A percentile compares a stretch with the other conserved stretches of the same genome.
phyloP scores from a whole-genome alignment of 2,329 filamentous ascomycete species.

The Penicillium crustosum region DNA sequence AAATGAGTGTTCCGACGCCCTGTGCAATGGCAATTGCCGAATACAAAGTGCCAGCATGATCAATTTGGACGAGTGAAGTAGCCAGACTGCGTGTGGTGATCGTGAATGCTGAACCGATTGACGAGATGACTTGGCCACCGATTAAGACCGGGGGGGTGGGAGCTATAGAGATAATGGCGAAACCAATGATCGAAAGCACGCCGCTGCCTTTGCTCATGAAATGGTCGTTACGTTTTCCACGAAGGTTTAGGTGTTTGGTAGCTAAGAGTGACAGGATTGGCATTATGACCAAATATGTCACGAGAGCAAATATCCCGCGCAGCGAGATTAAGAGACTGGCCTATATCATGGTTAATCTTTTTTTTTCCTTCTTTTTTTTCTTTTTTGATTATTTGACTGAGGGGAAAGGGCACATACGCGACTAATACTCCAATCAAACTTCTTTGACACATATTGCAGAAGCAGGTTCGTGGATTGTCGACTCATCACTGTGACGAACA shows the following conservation, averaged over 20 bases:
- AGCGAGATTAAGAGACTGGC: slow-evolving; percentile 32
- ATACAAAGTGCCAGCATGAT: slow-evolving; percentile 32
- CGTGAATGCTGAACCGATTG: slow-evolving; percentile 27
- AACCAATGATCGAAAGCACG: slow-evolving; percentile 24
- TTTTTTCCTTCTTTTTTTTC: neutral
- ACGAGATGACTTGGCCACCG: slow-evolving; percentile 25
- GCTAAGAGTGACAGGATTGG: slow-evolving; percentile 20
- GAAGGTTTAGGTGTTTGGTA: slow-evolving; percentile 20
- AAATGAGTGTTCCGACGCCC: slow-evolving; percentile 24
- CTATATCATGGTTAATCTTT: slow-evolving; percentile 17
- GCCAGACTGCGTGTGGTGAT: slow-evolving; percentile 28
- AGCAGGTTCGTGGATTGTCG: slow-evolving; percentile 26
- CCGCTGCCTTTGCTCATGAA: slow-evolving; percentile 23
- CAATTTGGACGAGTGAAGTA: slow-evolving; percentile 27
- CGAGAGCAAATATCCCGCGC: slow-evolving; percentile 24
- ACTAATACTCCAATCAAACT: slow-evolving; percentile 32
- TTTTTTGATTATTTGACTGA: neutral
- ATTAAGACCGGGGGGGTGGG: slow-evolving; percentile 19
- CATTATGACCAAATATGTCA: slow-evolving; percentile 26
- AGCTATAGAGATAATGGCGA: slow-evolving; percentile 19
- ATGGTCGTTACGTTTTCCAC: slow-evolving; percentile 23
- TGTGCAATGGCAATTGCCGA: slow-evolving; percentile 27
- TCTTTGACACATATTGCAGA: slow-evolving; percentile 33
- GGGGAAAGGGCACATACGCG: slow-evolving; percentile 18
- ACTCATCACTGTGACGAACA: slow-evolving; percentile 26